phyloP scores from a whole-genome alignment of 2,329 filamentous ascomycete genomes.

The Beauveria sp. region DNA sequence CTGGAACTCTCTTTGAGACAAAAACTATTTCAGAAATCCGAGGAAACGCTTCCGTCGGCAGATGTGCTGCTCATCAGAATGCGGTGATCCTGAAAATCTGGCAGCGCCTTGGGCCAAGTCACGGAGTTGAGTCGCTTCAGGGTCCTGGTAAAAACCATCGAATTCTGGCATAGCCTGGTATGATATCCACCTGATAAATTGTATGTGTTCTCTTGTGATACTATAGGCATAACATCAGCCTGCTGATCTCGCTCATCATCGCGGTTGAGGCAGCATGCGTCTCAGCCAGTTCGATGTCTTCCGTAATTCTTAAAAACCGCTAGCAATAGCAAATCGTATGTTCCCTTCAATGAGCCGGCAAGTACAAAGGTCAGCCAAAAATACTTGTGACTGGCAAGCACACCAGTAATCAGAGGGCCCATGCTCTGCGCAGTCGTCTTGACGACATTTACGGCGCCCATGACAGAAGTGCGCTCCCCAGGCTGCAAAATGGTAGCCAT shows the following conservation, averaged over 20 bases:
- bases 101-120: not conserved
- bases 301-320: slow-evolving; percentile 32
- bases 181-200: not conserved
- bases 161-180: no score
- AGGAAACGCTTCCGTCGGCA: not conserved
- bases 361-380: slow-evolving; percentile 57
- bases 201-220: not conserved
- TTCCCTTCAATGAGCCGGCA: slow-evolving; percentile 55
- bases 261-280: not conserved
- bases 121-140: no score
- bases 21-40: not conserved
- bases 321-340: slow-evolving; percentile 53
- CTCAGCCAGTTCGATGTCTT: not conserved
- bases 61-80: not conserved
- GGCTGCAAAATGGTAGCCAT: slow-evolving; percentile 57
- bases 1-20: not conserved
- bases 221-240: no score
- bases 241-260: not conserved
- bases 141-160: no score
- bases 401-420: slow-evolving; percentile 58
- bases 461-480: slow-evolving; percentile 60
- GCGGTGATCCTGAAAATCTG: not conserved
- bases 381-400: slow-evolving; percentile 44
- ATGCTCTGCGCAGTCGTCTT: slow-evolving; percentile 57
- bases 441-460: slow-evolving; percentile 62